phyloP scores from a whole-genome alignment of 1,284 basidiomycete genomes.

The Cryptococcus sp. region DNA sequence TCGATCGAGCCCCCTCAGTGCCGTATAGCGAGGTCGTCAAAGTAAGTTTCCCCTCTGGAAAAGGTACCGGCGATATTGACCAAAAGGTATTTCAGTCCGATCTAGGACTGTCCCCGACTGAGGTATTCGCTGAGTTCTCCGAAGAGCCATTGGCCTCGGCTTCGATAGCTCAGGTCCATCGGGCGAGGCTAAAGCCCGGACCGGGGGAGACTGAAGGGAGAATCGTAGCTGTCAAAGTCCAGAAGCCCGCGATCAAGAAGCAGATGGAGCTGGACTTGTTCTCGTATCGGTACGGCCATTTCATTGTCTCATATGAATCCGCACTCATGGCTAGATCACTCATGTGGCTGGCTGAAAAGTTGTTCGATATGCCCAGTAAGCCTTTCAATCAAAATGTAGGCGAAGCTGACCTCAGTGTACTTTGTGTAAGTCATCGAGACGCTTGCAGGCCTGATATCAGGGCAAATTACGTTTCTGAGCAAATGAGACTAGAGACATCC shows the following conservation, averaged over 20 bases:
- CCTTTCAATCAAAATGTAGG: not conserved
- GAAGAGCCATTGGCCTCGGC: conserved; percentile 72
- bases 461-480: conserved; percentile 71
- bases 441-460: conserved; percentile 12
- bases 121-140: conserved; percentile 73
- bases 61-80: not conserved
- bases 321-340: conserved; percentile 19
- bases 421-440: conserved; percentile 31
- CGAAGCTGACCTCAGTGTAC: conserved; percentile 32
- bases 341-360: conserved; percentile 42
- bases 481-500: conserved; percentile 74
- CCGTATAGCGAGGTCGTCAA: conserved; percentile 63
- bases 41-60: conserved; percentile 19
- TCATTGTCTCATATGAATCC: not conserved
- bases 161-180: conserved; percentile 84
- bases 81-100: conserved; percentile 63
- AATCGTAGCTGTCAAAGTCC: conserved; percentile 82
- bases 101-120: conserved; percentile 62
- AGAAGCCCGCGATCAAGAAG: conserved; percentile 77
- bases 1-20: conserved; percentile 80
- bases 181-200: conserved; percentile 59
- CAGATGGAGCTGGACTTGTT: conserved; percentile 79
- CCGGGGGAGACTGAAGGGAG: conserved; percentile 20
- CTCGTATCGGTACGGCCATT: conserved; percentile 35
- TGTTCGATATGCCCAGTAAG: conserved; percentile 47